These are phyloP conservation scores for Ogataea trehaloabstinens DNA, from an alignment of 805 yeast genomes.

Conservation along the genomic window DNA sequence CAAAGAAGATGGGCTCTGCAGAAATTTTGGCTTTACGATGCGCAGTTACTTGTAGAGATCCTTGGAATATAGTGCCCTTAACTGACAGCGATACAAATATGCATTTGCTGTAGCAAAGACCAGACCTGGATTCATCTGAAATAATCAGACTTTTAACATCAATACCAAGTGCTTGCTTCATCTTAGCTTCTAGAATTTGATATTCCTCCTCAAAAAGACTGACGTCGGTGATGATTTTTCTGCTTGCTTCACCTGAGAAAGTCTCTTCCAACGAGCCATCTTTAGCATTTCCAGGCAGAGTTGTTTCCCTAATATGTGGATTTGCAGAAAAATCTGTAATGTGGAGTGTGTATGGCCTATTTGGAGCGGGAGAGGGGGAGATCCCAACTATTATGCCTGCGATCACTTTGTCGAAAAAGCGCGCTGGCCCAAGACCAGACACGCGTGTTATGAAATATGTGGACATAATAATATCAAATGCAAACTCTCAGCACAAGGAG, in stretches of 20 bases:
- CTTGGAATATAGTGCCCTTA: constrained; percentile 8
- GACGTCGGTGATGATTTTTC: constrained; percentile 2
- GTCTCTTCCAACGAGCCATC: neutral
- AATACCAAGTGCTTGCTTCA: neutral
- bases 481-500: too few relatives aligned
- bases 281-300: neutral
- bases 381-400: constrained; percentile 23
- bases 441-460: too few relatives aligned
- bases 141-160: neutral
- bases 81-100: constrained; percentile 9
- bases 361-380: constrained; percentile 9
- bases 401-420: constrained; percentile 9
- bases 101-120: constrained; percentile 3
- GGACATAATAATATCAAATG: constrained; percentile 4
- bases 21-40: constrained; percentile 3
- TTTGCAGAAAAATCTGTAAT: constrained; percentile 21
- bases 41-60: constrained; percentile 8
- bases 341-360: constrained; percentile 19
- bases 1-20: constrained; percentile 1
- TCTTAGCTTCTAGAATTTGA: neutral
- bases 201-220: constrained; percentile 3
- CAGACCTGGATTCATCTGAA: neutral
- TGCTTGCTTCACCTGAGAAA: neutral
- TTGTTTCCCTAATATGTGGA: neutral
- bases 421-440: constrained; percentile 6